Conservation (phyloP, 2,329 filamentous ascomycete genomes). For the Fusarium anthophilum region DNA sequence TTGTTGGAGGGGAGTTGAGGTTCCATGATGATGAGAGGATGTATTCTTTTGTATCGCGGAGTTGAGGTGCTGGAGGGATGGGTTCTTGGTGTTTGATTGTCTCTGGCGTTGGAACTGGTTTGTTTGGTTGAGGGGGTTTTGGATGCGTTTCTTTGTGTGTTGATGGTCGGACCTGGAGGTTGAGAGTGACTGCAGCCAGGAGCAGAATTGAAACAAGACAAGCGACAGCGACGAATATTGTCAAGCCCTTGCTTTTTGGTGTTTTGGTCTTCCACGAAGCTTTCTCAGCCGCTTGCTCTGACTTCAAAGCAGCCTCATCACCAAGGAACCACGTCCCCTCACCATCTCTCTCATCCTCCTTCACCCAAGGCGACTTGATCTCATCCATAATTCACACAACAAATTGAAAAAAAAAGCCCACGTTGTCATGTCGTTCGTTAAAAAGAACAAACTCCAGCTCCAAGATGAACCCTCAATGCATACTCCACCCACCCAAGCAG, state of each 20-base stretch:
- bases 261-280: background rate
- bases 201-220: slow-evolving; percentile 37
- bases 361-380: background rate
- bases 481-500: background rate
- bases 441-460: background rate
- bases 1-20: slow-evolving; percentile 56
- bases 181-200: slow-evolving; percentile 35
- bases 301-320: background rate
- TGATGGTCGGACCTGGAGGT: background rate
- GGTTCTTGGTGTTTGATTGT: slow-evolving; percentile 40
- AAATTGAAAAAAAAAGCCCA: background rate
- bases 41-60: slow-evolving; percentile 59
- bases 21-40: slow-evolving; percentile 67
- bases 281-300: rapidly evolving
- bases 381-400: rapidly evolving
- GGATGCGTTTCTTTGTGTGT: background rate
- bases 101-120: background rate
- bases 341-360: background rate
- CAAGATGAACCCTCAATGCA: background rate
- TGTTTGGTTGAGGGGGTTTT: background rate
- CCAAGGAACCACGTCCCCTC: background rate
- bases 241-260: background rate
- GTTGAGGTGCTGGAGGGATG: slow-evolving; percentile 29
- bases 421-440: background rate
- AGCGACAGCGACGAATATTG: background rate